Conservation (phyloP, 768 basidiomycete genomes). For the Chiua virens region DNA sequence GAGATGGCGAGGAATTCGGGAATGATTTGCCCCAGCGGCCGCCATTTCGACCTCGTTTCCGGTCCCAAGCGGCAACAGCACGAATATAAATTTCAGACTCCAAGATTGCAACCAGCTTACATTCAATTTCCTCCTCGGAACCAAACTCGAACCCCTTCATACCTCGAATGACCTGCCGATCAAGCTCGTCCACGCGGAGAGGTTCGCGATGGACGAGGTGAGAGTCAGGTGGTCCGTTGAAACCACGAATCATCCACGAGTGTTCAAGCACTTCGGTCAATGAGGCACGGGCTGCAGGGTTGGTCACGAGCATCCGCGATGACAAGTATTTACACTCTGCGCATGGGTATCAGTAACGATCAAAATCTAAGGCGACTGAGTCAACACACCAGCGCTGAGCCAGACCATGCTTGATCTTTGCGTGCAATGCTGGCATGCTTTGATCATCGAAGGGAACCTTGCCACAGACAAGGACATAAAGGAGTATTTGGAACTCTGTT, state of each 20-base stretch:
- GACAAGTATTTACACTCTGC: slow-evolving; percentile 93
- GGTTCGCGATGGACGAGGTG: slow-evolving; percentile 91
- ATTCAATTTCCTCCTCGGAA: slow-evolving; percentile 80
- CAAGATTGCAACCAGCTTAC: slow-evolving; percentile 67
- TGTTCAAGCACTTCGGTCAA: slow-evolving; percentile 84
- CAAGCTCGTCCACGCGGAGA: slow-evolving; percentile 84
- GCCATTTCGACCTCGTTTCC: slow-evolving; percentile 52
- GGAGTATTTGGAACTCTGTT: slow-evolving; percentile 41
- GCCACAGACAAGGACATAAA: slow-evolving; percentile 96
- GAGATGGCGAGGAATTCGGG: slow-evolving; percentile 71
- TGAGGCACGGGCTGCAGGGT: slow-evolving; percentile 79
- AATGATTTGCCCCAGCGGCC: slow-evolving; percentile 52
- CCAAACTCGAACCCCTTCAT: slow-evolving; percentile 99
- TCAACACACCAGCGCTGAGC: slow-evolving; percentile 80
- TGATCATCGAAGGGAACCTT: slow-evolving; percentile 99
- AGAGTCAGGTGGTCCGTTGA: slow-evolving; percentile 72
- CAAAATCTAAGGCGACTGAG: neutral
- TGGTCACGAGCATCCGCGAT: slow-evolving; percentile 94
- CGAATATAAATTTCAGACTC: slow-evolving; percentile 75
- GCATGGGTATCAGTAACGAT: slow-evolving; percentile 10
- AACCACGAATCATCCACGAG: slow-evolving; percentile 92
- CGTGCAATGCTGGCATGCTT: slow-evolving; percentile 98
- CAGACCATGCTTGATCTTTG: slow-evolving; percentile 99
- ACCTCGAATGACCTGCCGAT: slow-evolving; percentile 77
- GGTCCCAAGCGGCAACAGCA: slow-evolving; percentile 77